Evolutionary conservation across 2,329 filamentous ascomycete genomes (phyloP), one percentile per base, ranked within the genome.

Genomic region (Fusarium devonianum): DNA sequence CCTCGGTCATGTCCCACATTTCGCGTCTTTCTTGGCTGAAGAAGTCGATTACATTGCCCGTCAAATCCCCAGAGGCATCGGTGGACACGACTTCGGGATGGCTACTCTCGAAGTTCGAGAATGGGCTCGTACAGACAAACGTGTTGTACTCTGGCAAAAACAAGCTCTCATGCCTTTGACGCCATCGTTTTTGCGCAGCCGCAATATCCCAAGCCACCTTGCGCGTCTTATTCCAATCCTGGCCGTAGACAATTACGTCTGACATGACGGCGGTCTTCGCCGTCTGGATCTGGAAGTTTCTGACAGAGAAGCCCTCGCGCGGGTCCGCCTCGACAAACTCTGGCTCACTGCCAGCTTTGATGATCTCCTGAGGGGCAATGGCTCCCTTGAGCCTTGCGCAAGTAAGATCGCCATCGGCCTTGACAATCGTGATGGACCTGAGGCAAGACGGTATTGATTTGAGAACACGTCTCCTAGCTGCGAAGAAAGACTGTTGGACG

Each of bases 221-320:
- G 42, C 82, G 79, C 34, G 83, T 81, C 18, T 81, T 73, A 2
- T 78, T 79, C 26, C 78, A 74, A 58, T 90, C 83, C 44, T 93
- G 88, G 10, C 91, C 91, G 68, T 99, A 99, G 1, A 99, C 83
- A 29, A 99, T 82, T 57, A 99, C 90, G 69, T 99, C 94, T 1
- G 92, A 97, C 7, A 94, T 83, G 58, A 89, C 84, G 44, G 92
- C 92, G 58, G 90, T 77, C 71, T 99, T 99, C 49, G 89, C 89
- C 0, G 90, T 83, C 71, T 99, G 94, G 28, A 97, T 97, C 64
- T 97, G 93, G 68, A 99, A 99, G 70, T 97, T 97, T 34, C 94
- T 85, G 32, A 97, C 92, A 4, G 91, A 96, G 68, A 97, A 97
- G 7, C 94, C 94, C 59, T 96, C 90, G 46, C 77, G 82, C 2